Percentiles rank a stretch among this genome's conserved stretches.
These are phyloP conservation scores for Globisporangium uncinulatum DNA, from an alignment of 352 stramenopile genomes.

Conservation along the genomic window DNA sequence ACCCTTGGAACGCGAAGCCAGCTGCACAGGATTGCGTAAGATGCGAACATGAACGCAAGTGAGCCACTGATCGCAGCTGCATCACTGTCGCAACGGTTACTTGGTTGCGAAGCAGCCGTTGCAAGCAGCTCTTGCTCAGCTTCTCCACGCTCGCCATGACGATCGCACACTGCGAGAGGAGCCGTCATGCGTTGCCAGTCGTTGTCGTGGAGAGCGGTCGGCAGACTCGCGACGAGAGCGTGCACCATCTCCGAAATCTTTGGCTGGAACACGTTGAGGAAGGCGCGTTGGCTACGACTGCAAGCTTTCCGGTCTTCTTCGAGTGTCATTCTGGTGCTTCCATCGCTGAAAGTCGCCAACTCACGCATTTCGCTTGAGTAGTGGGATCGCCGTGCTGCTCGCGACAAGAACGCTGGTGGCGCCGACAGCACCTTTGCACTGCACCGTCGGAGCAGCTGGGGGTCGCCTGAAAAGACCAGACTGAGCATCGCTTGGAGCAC, in stretches of 20 bases:
- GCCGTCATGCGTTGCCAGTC: background rate
- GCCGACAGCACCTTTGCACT: constrained; percentile 22
- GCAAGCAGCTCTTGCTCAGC: background rate
- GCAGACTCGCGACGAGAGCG: background rate
- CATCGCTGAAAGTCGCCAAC: background rate
- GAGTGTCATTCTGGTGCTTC: background rate
- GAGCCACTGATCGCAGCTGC: background rate
- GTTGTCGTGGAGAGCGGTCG: background rate
- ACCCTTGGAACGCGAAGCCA: constrained; percentile 15
- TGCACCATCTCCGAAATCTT: background rate
- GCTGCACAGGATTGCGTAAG: constrained; percentile 21
- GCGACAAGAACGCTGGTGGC: constrained; percentile 19
- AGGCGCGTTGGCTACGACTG: background rate
- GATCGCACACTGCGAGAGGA: background rate
- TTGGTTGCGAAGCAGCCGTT: background rate
- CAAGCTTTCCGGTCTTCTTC: background rate
- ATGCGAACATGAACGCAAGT: constrained; percentile 18
- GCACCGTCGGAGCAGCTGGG: constrained; percentile 5
- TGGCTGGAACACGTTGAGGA: background rate
- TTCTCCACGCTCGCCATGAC: background rate
- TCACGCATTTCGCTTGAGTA: constrained; percentile 11
- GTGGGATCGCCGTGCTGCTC: constrained; percentile 5
- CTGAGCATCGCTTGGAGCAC: constrained; percentile 24
- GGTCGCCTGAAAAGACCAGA: constrained; percentile 19
- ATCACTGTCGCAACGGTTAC: background rate